Evolutionary conservation across 108 stramenopile genomes (phyloP), one percentile per base, ranked within the genome.

Genomic region (Skeletonema menzelii): DNA sequence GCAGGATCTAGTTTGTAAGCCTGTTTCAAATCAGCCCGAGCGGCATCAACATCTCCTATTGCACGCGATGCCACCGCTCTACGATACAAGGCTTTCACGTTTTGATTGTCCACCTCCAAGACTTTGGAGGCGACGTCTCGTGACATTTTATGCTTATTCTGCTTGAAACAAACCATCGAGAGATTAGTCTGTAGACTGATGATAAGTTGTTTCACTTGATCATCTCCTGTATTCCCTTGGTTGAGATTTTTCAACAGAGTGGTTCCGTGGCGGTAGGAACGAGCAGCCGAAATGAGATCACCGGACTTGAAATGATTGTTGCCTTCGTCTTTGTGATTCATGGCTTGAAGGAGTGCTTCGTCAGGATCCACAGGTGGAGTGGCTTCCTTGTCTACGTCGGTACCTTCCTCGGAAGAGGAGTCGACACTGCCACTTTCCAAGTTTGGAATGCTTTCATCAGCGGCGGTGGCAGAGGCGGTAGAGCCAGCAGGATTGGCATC

Each of bases 41-140:
- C 93, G 6, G 67, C 67, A 7, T 91, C 88, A 14, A 63, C 56
- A 28, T 89, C 70, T 8, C 87, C 88, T 57, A 95, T 17, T 63
- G 82, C 75, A 8, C 87, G 80, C 56, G 75, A 61, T 8, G 91
- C 94, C 42, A 83, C 65, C 2, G 88, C 92, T 13, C 92, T 67
- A 26, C 95, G 72, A 74, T 91, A 97, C 44, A 93, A 56, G 3
- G 94, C 93, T 79, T 97, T 97, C 72, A 94, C 90, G 69, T 91
- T 84, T 44, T 60, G 67, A 10, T 73, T 15, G 35, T 97, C 92
- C 35, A 94, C 73, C 17, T 77, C 69, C 49, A 97, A 56, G 1
- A 86, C 91, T n/a, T 86, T 90, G 56, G 76, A 70, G 0, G 95
- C 89, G 1, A 93, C 82, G 59, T 89, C 85, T n/a, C 37, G 56